A percentile compares a stretch with the other conserved stretches of the same genome.
Conservation (phyloP, 371 early-diverging fungal genomes). For the Mortierella sp. region DNA sequence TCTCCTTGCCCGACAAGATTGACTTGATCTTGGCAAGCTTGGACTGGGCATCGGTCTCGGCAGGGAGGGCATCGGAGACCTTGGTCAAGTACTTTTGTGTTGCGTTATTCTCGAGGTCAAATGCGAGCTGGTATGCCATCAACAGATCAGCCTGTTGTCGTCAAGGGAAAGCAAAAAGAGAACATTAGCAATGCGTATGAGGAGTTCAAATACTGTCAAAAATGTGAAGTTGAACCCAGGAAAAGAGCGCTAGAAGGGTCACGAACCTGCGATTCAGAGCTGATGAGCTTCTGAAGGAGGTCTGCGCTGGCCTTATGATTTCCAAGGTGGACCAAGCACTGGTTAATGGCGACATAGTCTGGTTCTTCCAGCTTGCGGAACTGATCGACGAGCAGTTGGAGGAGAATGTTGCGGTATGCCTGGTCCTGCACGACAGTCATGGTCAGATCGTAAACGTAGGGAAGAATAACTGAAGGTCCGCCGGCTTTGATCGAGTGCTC, state of each 20-base stretch:
- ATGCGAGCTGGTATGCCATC: constrained; percentile 97
- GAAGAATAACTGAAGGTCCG: constrained; percentile 77
- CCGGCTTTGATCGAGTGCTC: constrained; percentile 85
- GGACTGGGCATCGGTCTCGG: constrained; percentile 26
- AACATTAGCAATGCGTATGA: background rate
- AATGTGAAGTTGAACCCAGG: background rate
- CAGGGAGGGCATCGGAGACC: constrained; percentile 76
- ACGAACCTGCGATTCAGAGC: constrained; percentile 68
- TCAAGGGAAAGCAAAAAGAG: constrained; percentile 2
- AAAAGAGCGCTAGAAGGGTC: background rate
- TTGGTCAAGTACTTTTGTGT: constrained; percentile 93
- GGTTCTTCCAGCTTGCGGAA: constrained; percentile 86
- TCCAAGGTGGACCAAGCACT: constrained; percentile 93
- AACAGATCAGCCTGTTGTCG: constrained; percentile 67
- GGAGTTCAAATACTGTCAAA: background rate
- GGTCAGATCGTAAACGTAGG: constrained; percentile 86
- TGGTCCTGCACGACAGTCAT: constrained; percentile 88
- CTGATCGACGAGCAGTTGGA: constrained; percentile 87
- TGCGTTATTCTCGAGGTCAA: constrained; percentile 95
- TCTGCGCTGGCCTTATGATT: constrained; percentile 81
- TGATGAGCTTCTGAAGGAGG: constrained; percentile 77
- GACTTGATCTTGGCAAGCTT: constrained; percentile 72
- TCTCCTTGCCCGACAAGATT: constrained; percentile 91
- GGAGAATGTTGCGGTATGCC: constrained; percentile 86
- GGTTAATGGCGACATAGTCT: constrained; percentile 92